A percentile compares a stretch with the other conserved stretches of the same genome.
phyloP scores from a whole-genome alignment of 208 protist genomes.

The Trypanosoma mega region DNA sequence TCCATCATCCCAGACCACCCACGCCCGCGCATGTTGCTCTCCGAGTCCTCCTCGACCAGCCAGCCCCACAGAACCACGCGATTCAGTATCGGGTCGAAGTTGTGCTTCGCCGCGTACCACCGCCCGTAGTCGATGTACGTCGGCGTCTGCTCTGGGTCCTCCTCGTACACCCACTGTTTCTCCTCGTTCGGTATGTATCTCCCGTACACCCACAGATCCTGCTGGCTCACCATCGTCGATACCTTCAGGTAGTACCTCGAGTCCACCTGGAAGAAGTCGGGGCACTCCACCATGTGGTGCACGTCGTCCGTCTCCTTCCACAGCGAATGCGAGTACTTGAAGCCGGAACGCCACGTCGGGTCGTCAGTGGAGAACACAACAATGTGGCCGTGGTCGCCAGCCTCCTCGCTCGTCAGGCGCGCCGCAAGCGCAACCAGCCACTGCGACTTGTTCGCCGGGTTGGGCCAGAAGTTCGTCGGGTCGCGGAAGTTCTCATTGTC shows the following conservation, averaged over 20 bases:
- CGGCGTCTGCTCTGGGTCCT: slow-evolving; percentile 31
- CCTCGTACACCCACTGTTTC: slow-evolving; percentile 34
- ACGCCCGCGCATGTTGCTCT: slow-evolving; percentile 29
- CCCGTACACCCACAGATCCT: slow-evolving; percentile 47
- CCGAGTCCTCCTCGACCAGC: slow-evolving; percentile 39
- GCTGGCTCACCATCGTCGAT: slow-evolving; percentile 41
- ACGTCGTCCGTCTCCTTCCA: slow-evolving; percentile 37
- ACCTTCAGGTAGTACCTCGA: slow-evolving; percentile 46
- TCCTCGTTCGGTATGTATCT: slow-evolving; percentile 17
- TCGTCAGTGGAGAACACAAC: slow-evolving; percentile 41
- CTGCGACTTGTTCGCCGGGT: slow-evolving; percentile 31
- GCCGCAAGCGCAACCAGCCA: slow-evolving; percentile 49
- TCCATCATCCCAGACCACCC: slow-evolving; percentile 55
- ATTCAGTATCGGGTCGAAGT: slow-evolving; percentile 50
- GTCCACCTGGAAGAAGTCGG: slow-evolving; percentile 49
- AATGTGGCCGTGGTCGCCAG: slow-evolving; percentile 17
- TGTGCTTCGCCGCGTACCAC: slow-evolving; percentile 48
- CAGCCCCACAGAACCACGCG: slow-evolving; percentile 50
- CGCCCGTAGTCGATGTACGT: slow-evolving; percentile 50
- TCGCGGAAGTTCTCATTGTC: slow-evolving; percentile 46
- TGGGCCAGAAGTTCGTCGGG: slow-evolving; percentile 50
- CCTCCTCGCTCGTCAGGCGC: slow-evolving; percentile 27
- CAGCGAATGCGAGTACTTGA: slow-evolving; percentile 43
- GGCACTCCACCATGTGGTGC: slow-evolving; percentile 45
- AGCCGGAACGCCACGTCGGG: slow-evolving; percentile 43